phyloP scores from a whole-genome alignment of 495 filamentous ascomycete genomes.

The Xylaria castorea region DNA sequence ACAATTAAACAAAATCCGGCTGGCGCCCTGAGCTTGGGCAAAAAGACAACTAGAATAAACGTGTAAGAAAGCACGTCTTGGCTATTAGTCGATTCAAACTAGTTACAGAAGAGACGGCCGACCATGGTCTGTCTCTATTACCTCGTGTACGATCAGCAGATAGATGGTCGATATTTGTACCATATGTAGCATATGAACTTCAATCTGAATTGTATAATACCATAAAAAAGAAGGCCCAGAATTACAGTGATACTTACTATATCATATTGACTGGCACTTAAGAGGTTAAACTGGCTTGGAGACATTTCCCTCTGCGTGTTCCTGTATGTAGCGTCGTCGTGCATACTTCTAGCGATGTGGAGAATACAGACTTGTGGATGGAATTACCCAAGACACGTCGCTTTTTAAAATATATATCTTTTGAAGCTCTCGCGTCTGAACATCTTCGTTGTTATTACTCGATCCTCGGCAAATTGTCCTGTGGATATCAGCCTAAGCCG shows the following conservation, averaged over 20 bases:
- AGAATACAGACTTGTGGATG: background rate
- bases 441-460: background rate
- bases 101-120: background rate
- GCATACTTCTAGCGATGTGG: background rate
- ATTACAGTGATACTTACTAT: background rate
- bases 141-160: background rate
- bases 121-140: background rate
- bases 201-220: background rate
- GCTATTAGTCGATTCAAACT: background rate
- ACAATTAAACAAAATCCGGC: background rate
- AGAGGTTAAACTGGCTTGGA: background rate
- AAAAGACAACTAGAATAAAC: background rate
- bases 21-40: background rate
- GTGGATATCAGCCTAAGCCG: background rate
- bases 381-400: background rate
- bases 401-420: background rate
- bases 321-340: background rate
- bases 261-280: background rate
- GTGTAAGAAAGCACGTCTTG: background rate
- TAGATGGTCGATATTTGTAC: background rate
- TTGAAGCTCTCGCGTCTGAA: background rate
- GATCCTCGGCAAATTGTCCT: background rate
- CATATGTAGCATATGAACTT: conserved; percentile 2
- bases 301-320: background rate
- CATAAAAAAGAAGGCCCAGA: background rate